These are phyloP conservation scores for Lentinula lateritia DNA, from an alignment of 768 basidiomycete species.

Conservation along the genomic window DNA sequence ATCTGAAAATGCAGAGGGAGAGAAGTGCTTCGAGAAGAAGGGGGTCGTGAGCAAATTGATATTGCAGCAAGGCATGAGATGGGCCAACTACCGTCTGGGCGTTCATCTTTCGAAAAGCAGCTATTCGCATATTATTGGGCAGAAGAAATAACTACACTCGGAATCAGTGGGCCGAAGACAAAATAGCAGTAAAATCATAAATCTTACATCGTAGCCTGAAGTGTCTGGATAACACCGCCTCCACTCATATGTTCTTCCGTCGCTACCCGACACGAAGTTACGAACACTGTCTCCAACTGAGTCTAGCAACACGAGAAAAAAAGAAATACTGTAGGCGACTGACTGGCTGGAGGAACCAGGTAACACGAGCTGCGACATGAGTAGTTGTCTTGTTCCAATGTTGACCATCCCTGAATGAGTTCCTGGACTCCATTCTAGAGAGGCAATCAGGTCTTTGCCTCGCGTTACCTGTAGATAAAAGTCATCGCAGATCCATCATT, in stretches of 20 bases:
- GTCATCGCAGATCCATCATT: neutral
- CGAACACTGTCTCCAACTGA: conserved; percentile 41
- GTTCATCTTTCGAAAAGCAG: conserved; percentile 48
- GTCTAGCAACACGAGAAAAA: conserved; percentile 1
- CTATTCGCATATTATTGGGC: conserved; percentile 42
- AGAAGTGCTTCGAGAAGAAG: conserved; percentile 62
- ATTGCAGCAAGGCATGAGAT: conserved; percentile 57
- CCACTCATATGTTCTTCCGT: conserved; percentile 65
- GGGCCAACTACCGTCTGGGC: conserved; percentile 56
- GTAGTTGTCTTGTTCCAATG: conserved; percentile 46
- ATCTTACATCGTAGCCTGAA: conserved; percentile 57
- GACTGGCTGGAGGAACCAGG: conserved; percentile 48
- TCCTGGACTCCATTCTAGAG: conserved; percentile 46
- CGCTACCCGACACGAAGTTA: conserved; percentile 44
- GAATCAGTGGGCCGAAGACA: conserved; percentile 7
- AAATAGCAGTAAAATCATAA: neutral
- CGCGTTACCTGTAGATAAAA: conserved; percentile 29
- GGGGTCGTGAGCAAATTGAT: conserved; percentile 54
- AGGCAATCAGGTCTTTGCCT: conserved; percentile 38
- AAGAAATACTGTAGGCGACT: conserved; percentile 15
- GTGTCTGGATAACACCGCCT: conserved; percentile 42
- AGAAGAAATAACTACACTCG: conserved; percentile 38
- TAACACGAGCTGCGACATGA: conserved; percentile 60
- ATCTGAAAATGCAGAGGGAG: conserved; percentile 67
- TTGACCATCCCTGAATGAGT: conserved; percentile 52